A percentile compares a stretch with the other conserved stretches of the same genome.
Evolutionary conservation across 225 moss, liverwort and hornwort species (phyloP).

Genomic region (Straminergon stramineum): DNA sequence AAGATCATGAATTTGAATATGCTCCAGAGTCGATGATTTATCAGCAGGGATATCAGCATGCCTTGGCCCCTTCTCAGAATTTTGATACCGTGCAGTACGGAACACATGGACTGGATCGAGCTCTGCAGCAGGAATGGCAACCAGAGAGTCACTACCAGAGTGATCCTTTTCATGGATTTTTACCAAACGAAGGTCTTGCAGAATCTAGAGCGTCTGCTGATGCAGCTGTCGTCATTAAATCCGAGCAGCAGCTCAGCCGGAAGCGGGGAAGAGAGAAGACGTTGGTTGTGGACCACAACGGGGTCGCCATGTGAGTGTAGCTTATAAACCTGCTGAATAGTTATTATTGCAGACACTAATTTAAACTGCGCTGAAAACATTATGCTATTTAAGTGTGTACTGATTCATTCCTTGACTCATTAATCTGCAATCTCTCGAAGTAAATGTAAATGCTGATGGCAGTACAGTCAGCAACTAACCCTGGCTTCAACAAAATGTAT

Average conservation of each 20-base stretch:
- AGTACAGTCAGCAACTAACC: neutral
- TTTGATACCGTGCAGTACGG: neutral
- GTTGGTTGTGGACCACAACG: slow-evolving; percentile 11
- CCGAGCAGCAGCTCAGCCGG: neutral
- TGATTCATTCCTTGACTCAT: neutral
- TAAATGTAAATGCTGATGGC: neutral
- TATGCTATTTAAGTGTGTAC: neutral
- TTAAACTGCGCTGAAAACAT: neutral
- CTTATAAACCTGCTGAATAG: neutral
- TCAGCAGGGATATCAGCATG: neutral
- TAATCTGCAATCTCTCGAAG: neutral
- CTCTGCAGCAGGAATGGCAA: neutral
- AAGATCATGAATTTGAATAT: neutral
- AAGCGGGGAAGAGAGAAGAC: slow-evolving; percentile 1
- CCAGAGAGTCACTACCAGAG: neutral
- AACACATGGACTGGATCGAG: neutral
- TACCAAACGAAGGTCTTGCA: neutral
- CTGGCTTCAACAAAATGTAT: neutral
- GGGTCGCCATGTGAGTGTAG: slow-evolving; percentile 21
- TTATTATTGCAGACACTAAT: neutral
- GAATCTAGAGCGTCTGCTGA: neutral
- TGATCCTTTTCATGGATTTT: neutral
- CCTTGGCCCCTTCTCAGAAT: neutral
- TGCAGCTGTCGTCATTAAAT: neutral
- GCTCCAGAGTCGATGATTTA: neutral